Percentiles rank a stretch among this genome's conserved stretches.
phyloP scores from a whole-genome alignment of 1,284 basidiomycete species.

The Cryptococcus floricola region DNA sequence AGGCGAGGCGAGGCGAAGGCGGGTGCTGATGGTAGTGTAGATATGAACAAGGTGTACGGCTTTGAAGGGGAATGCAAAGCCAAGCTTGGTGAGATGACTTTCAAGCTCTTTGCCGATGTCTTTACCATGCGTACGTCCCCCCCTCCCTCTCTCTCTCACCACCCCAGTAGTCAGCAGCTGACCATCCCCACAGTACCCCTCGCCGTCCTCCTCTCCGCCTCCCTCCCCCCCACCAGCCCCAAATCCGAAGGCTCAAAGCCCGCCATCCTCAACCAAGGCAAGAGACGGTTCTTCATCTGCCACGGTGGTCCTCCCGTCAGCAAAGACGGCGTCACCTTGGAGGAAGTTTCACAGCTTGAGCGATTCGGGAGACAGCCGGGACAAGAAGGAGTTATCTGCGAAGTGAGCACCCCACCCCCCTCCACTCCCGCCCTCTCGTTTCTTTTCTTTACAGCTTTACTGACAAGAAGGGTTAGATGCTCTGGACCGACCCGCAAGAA shows the following conservation, averaged over 20 bases:
- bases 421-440: neutral
- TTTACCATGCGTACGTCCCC: conserved; percentile 75
- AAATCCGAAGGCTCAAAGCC: conserved; percentile 46
- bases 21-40: conserved; percentile 37
- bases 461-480: conserved; percentile 50
- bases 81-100: conserved; percentile 88
- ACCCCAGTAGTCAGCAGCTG: neutral
- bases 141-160: neutral
- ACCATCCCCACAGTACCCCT: conserved; percentile 66
- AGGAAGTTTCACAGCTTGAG: conserved; percentile 83
- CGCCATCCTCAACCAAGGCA: conserved; percentile 68
- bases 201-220: conserved; percentile 75
- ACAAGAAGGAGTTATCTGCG: conserved; percentile 90
- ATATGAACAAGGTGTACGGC: conserved; percentile 77
- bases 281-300: conserved; percentile 90
- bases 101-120: conserved; percentile 81
- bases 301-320: conserved; percentile 90
- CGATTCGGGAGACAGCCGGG: conserved; percentile 88
- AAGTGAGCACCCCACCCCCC: conserved; percentile 34
- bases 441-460: neutral
- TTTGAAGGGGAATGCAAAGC: conserved; percentile 96
- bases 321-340: conserved; percentile 86
- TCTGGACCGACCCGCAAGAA: conserved; percentile 96
- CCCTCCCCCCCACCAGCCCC: conserved; percentile 57
- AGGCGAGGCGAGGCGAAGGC: too few species aligned